phyloP scores from a whole-genome alignment of 139 green algal genomes.

The Desmodesmus armatus region DNA sequence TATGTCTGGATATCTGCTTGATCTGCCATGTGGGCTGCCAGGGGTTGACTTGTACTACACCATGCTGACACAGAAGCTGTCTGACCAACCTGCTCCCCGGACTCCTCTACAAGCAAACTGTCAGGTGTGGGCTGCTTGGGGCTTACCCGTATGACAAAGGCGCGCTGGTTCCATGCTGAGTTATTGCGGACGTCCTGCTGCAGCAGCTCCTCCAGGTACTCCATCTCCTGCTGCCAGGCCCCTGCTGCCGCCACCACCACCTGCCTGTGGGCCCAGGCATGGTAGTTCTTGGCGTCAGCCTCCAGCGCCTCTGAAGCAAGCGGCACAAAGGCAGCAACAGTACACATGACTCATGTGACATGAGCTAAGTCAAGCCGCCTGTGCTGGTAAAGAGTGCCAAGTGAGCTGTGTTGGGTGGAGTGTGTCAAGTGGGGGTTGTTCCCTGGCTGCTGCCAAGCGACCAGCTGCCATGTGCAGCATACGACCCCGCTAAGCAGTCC shows the following conservation, averaged over 20 bases:
- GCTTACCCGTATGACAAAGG: slow-evolving; percentile 67
- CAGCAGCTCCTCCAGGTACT: slow-evolving; percentile 63
- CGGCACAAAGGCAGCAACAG: neutral
- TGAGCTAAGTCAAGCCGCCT: neutral
- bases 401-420: neutral
- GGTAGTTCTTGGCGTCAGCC: slow-evolving; percentile 91
- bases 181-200: slow-evolving; percentile 81
- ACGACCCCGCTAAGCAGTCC: neutral
- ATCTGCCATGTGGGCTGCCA: too few species aligned
- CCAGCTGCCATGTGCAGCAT: too few species aligned
- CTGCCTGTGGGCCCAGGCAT: slow-evolving; percentile 86
- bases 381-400: neutral
- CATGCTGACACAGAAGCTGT: too few species aligned
- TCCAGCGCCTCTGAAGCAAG: slow-evolving; percentile 58
- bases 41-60: too few species aligned
- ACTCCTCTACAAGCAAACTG: neutral
- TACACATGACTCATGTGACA: neutral
- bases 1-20: too few species aligned
- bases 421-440: neutral
- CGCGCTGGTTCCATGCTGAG: slow-evolving; percentile 88
- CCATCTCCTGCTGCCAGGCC: slow-evolving; percentile 62
- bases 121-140: too few species aligned
- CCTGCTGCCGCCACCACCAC: slow-evolving; percentile 58
- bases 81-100: neutral
- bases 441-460: neutral